phyloP scores from a whole-genome alignment of 2,329 filamentous ascomycete genomes.

The Ceratocystis variospora region DNA sequence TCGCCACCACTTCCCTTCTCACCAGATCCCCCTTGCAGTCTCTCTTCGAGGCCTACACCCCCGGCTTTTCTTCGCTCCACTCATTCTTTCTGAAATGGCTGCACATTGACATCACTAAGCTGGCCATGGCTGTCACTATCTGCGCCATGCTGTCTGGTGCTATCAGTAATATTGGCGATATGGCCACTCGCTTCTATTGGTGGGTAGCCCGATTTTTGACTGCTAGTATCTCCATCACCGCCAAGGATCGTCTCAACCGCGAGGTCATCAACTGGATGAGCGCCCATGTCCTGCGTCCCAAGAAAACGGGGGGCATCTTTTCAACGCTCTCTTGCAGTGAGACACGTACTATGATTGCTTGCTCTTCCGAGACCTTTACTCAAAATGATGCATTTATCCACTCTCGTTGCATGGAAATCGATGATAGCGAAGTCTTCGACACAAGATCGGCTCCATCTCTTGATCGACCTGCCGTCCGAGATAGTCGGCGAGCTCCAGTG shows the following conservation, averaged over 20 bases:
- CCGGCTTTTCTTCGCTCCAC: slow-evolving; percentile 10
- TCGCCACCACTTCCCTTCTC: slow-evolving; percentile 5
- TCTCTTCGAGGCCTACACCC: slow-evolving; percentile 12
- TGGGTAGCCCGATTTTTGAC: slow-evolving; percentile 29
- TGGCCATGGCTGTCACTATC: slow-evolving; percentile 26
- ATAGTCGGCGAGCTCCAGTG: slow-evolving; percentile 27
- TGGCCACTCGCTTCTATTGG: slow-evolving; percentile 27
- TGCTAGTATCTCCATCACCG: slow-evolving; percentile 28
- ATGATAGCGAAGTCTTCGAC: slow-evolving; percentile 20
- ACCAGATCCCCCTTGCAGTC: slow-evolving; percentile 4
- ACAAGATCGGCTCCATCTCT: background rate
- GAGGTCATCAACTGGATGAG: slow-evolving; percentile 30
- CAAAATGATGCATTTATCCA: slow-evolving; percentile 26
- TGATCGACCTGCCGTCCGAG: slow-evolving; percentile 19
- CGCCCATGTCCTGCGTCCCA: slow-evolving; percentile 24
- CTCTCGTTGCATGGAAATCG: slow-evolving; percentile 23
- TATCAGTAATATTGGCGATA: slow-evolving; percentile 24
- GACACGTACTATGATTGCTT: slow-evolving; percentile 27
- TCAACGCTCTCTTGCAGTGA: background rate
- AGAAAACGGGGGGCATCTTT: slow-evolving; percentile 20
- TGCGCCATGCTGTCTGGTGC: slow-evolving; percentile 27
- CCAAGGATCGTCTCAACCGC: slow-evolving; percentile 28
- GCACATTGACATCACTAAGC: slow-evolving; percentile 26
- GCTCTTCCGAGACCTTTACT: slow-evolving; percentile 24
- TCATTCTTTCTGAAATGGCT: slow-evolving; percentile 27